Evolutionary conservation across 164 flowering plant species (phyloP).

Genomic region (Cinnamomum micranthum): DNA sequence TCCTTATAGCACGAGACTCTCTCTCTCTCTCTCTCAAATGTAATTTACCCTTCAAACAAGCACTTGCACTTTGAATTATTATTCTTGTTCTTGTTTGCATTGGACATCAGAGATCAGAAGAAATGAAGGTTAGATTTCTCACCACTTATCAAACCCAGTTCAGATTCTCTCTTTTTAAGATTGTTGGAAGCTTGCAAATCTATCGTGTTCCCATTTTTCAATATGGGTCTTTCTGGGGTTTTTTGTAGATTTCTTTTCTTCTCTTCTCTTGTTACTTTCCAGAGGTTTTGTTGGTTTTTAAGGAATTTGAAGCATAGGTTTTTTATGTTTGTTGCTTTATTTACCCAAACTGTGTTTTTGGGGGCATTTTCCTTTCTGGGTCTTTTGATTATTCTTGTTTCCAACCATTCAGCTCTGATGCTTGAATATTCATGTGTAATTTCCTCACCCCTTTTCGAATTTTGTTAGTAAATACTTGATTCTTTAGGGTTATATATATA

Average conservation of each 20-base stretch:
- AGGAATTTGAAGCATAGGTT: background rate
- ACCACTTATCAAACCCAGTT: background rate
- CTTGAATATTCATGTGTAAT: background rate
- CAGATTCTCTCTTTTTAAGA: background rate
- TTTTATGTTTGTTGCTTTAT: no score
- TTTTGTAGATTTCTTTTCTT: background rate
- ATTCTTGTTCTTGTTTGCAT: background rate
- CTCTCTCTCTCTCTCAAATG: no score
- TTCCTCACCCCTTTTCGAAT: background rate
- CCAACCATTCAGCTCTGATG: background rate
- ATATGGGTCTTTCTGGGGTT: background rate
- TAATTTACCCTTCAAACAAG: no score
- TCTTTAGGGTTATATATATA: background rate
- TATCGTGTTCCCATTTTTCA: background rate
- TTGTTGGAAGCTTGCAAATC: background rate
- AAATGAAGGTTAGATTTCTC: background rate
- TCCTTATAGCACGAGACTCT: no score
- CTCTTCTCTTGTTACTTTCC: background rate
- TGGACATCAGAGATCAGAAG: background rate
- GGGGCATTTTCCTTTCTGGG: background rate
- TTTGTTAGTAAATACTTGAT: background rate
- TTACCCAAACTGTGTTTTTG: background rate
- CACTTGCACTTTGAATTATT: no score
- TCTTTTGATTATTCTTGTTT: background rate
- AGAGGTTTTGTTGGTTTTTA: background rate